Evolutionary conservation across 257 asterid species (phyloP).

Genomic region (Misopates orontium): DNA sequence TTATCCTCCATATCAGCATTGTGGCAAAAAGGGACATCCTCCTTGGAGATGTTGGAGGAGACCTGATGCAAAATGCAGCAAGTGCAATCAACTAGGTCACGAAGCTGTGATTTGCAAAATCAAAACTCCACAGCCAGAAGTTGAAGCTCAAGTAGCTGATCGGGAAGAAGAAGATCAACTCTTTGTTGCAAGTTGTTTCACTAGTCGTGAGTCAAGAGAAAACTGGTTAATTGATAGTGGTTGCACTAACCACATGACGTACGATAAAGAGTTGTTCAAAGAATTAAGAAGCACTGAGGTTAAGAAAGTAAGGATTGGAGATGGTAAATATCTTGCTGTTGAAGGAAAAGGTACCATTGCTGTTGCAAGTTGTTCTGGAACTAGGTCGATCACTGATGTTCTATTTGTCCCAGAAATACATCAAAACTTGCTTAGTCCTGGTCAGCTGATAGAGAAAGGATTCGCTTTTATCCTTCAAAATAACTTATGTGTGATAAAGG

Average conservation of each 20-base stretch:
- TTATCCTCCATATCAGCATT: background rate
- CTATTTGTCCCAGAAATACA: slow-evolving; percentile 10
- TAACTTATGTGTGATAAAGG: no score
- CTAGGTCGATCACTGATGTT: slow-evolving; percentile 6
- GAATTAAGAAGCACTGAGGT: background rate
- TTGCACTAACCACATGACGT: slow-evolving; percentile 8
- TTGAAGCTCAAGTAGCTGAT: background rate
- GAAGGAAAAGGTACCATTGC: background rate
- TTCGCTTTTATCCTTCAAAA: no score
- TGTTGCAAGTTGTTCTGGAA: background rate
- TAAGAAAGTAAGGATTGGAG: background rate
- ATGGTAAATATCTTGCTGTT: background rate
- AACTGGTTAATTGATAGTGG: background rate
- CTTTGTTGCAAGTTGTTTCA: background rate
- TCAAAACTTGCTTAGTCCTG: slow-evolving; percentile 1
- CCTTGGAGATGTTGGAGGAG: slow-evolving; percentile 21
- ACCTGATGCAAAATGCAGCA: background rate
- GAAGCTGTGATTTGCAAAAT: no score
- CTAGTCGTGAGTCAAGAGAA: background rate
- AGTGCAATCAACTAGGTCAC: no score
- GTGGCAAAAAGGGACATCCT: slow-evolving; percentile 8
- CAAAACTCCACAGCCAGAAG: background rate
- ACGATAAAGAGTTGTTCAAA: background rate
- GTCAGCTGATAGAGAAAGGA: no score
- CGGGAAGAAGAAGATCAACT: slow-evolving; percentile 15